Evolutionary conservation across 202 grass and related monocot genomes (phyloP).

Genomic region (Tripidium arundinaceum): DNA sequence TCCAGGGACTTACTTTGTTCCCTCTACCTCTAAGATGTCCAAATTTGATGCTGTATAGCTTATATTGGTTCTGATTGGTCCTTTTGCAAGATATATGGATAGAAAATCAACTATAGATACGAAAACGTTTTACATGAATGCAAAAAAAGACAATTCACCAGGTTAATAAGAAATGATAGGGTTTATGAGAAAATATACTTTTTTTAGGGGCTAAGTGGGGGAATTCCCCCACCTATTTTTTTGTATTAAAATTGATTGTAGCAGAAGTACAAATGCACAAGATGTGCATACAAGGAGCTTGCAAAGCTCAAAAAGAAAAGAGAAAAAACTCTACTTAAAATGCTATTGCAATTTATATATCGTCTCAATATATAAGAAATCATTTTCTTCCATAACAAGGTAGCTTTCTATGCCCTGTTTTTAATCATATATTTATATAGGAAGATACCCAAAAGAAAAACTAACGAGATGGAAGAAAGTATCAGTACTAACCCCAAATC

Average conservation of each 20-base stretch:
- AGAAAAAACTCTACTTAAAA: too few species aligned
- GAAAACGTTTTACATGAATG: background rate
- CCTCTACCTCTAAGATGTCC: background rate
- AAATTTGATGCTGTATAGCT: background rate
- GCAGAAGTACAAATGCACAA: too few species aligned
- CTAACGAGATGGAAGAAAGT: conserved; percentile 6
- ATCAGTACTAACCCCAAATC: conserved; percentile 50
- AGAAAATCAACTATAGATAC: background rate
- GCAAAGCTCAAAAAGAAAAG: too few species aligned
- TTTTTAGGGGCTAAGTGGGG: too few species aligned
- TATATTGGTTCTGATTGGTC: background rate
- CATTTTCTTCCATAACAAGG: background rate
- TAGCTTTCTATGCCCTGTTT: background rate
- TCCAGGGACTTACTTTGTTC: background rate
- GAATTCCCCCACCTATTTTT: too few species aligned
- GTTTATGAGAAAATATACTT: conserved; percentile 2
- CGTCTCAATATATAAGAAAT: background rate
- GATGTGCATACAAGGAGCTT: too few species aligned
- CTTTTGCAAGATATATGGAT: background rate
- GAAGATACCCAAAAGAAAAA: background rate
- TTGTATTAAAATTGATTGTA: too few species aligned
- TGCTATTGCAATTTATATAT: background rate
- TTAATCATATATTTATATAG: background rate
- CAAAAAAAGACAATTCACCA: background rate
- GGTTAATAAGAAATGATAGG: background rate